phyloP scores from a whole-genome alignment of 495 filamentous ascomycete species.

The Neurospora sp. region DNA sequence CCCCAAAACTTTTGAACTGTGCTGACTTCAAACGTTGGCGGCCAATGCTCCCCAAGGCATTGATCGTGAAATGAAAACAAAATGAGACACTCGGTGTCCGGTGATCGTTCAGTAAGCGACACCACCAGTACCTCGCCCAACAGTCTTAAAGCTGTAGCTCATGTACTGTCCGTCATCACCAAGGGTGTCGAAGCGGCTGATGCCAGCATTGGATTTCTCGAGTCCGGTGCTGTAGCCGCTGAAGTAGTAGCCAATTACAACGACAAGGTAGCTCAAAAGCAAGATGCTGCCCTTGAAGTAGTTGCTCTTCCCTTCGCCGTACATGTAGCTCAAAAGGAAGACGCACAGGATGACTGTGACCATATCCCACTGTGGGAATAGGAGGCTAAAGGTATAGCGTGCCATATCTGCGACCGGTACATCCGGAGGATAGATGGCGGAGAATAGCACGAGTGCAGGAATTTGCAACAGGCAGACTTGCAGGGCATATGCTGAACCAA shows the following conservation, averaged over 20 bases:
- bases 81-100: background rate
- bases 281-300: slow-evolving; percentile 92
- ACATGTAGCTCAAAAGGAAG: slow-evolving; percentile 94
- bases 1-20: background rate
- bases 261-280: slow-evolving; percentile 85
- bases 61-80: background rate
- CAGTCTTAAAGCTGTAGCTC: slow-evolving; percentile 40
- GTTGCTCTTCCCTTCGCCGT: slow-evolving; percentile 94
- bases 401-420: slow-evolving; percentile 43
- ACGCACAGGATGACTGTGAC: slow-evolving; percentile 95
- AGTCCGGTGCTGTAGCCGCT: slow-evolving; percentile 60
- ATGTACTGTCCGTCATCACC: slow-evolving; percentile 39
- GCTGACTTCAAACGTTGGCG: background rate
- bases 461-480: slow-evolving; percentile 98
- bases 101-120: slow-evolving; percentile 18
- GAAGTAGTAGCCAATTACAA: slow-evolving; percentile 85
- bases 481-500: slow-evolving; percentile 92
- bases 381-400: slow-evolving; percentile 79
- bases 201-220: slow-evolving; percentile 43
- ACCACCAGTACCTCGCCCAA: slow-evolving; percentile 33
- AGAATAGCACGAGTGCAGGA: slow-evolving; percentile 85
- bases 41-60: background rate
- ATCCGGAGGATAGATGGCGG: slow-evolving; percentile 43
- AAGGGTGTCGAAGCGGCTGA: slow-evolving; percentile 63
- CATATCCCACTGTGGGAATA: slow-evolving; percentile 99